Base-by-base conservation (phyloP, 106 monocot genomes). In the Vanilla planifolia region DNA sequence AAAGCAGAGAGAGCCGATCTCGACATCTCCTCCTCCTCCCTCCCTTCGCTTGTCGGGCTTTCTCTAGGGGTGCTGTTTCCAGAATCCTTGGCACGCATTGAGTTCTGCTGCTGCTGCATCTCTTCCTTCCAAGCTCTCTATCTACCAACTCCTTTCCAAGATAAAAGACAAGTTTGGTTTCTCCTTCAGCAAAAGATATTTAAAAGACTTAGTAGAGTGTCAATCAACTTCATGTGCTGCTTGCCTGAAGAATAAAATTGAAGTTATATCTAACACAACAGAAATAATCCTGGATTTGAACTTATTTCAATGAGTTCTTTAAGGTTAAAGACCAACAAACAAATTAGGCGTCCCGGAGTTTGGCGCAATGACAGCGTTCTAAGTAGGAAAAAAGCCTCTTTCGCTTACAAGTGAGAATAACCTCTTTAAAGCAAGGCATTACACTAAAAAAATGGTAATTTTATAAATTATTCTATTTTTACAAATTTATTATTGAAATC, bases 1-100 rank as follows among this genome's bases (percentile, higher is more conserved):
- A 89, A 89, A 3, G 65, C 50, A 6, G 82, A 79, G 21, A 89
- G 75, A 6, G 79, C 82, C 0, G 89, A 82, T 69, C 67, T 78
- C 17, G 79, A 64, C 34, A 71, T 68, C 16, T 79, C 84, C 34
- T 72, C 77, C 25, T 78, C 79, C 11, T 75, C 80, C 43, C 27
- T 51, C 16, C 73, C 79, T 20, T 77, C 81, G 42, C 39, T 60
- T 20, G 24, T 8, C 4, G 71, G 29, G 29, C 67, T 79, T 13
- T 73, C 74, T 29, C 57, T 43, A 62, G 41, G 44, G 56, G 46
- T 51, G n/a, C n/a, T n/a, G 4, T 67, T 61, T 0, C 60, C 15
- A 19, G 40, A 59, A 69, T 74, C 80, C 65, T 62, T 73, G 43
- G 64, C 29, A n/a, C 68, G 29, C 45, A 60, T 42, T 20, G 47